A percentile compares a stretch with the other conserved stretches of the same genome.
These are phyloP conservation scores for Backusella tarrabulga DNA, from an alignment of 192 early-diverging fungal genomes.

Conservation along the genomic window DNA sequence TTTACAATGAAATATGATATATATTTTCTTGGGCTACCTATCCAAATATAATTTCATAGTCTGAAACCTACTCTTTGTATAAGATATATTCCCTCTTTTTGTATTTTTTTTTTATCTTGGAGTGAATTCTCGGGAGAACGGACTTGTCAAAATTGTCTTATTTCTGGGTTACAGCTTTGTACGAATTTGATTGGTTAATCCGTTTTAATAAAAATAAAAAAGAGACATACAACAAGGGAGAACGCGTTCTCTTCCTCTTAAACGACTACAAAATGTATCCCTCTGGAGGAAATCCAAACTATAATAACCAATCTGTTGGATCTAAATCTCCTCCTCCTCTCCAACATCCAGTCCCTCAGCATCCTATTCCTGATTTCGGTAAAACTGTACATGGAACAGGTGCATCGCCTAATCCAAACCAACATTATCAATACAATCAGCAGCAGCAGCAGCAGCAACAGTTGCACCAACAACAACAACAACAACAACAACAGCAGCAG, in stretches of 20 bases:
- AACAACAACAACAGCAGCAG: constrained; percentile 8
- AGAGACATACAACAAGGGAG: background rate
- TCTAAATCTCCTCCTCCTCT: constrained; percentile 55
- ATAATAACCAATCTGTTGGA: constrained; percentile 10
- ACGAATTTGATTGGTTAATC: background rate
- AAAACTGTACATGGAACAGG: constrained; percentile 31
- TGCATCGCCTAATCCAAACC: constrained; percentile 47
- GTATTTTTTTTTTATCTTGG: too few relatives aligned
- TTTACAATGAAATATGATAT: too few relatives aligned
- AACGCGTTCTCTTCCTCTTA: background rate
- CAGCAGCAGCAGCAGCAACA: constrained; percentile 19
- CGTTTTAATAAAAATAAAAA: background rate
- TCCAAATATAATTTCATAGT: too few relatives aligned
- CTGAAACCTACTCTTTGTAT: too few relatives aligned
- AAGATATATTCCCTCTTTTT: too few relatives aligned
- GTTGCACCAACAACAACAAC: background rate
- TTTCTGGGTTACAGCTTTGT: background rate
- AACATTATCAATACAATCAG: constrained; percentile 19
- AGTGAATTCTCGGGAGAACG: background rate
- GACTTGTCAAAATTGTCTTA: background rate
- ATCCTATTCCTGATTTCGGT: constrained; percentile 56
- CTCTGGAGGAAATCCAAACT: constrained; percentile 14
- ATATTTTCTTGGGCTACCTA: too few relatives aligned
- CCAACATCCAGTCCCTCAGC: constrained; percentile 59
- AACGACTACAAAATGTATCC: constrained; percentile 15